Conservation (phyloP, 2,329 filamentous ascomycete genomes). For the Cytospora chrysosperma region DNA sequence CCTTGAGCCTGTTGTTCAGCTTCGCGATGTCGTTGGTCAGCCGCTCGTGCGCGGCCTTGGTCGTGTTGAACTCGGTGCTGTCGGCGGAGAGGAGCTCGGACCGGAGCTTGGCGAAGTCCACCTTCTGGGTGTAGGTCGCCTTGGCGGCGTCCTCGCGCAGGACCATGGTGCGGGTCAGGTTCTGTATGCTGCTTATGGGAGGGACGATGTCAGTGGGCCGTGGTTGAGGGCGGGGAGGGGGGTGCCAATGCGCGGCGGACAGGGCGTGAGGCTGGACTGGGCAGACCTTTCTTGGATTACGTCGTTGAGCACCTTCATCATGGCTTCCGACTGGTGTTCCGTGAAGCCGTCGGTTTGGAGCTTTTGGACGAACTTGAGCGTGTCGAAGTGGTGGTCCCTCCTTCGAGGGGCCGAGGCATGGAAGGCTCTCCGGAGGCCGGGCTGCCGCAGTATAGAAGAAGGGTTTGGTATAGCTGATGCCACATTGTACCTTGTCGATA, state of each 20-base stretch:
- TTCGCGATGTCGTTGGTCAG: conserved; percentile 94
- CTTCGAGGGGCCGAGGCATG: conserved; percentile 61
- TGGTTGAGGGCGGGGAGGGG: too few relatives aligned
- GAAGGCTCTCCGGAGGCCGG: conserved; percentile 52
- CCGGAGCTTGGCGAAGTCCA: conserved; percentile 95
- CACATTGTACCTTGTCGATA: neutral
- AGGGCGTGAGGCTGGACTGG: neutral
- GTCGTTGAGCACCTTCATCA: conserved; percentile 96
- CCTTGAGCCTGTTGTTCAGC: conserved; percentile 81
- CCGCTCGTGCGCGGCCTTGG: conserved; percentile 84
- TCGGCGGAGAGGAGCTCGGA: conserved; percentile 91
- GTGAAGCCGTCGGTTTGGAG: conserved; percentile 91
- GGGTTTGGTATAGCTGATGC: neutral
- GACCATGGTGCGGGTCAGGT: conserved; percentile 96
- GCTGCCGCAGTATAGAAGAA: conserved; percentile 31
- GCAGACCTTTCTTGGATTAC: conserved; percentile 87
- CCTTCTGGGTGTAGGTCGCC: conserved; percentile 81
- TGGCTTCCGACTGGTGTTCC: conserved; percentile 91
- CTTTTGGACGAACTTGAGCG: conserved; percentile 91
- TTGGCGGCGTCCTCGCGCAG: conserved; percentile 88
- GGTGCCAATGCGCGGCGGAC: neutral
- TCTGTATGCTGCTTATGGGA: conserved; percentile 71
- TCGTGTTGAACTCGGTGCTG: conserved; percentile 85
- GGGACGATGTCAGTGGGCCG: conserved; percentile 1
- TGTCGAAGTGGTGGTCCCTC: conserved; percentile 96